A percentile compares a stretch with the other conserved stretches of the same genome.
phyloP scores from a whole-genome alignment of 2,329 filamentous ascomycete genomes.

The Colletotrichum horii region DNA sequence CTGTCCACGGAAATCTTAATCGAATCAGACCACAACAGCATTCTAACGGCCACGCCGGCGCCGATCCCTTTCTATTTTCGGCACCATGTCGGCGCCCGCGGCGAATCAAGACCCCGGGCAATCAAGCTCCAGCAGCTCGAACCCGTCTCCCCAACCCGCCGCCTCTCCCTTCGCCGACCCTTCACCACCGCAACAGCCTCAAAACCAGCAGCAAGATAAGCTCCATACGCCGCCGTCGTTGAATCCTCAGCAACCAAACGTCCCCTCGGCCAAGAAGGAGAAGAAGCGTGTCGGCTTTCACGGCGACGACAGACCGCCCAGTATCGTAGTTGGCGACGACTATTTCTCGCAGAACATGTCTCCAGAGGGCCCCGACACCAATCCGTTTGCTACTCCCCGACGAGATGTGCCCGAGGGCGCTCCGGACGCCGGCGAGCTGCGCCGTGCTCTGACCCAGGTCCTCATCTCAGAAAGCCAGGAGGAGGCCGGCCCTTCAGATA shows the following conservation, averaged over 20 bases:
- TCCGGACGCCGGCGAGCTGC: constrained; percentile 43
- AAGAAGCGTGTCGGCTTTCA: constrained; percentile 46
- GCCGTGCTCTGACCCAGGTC: constrained; percentile 42
- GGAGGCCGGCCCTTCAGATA: constrained; percentile 8
- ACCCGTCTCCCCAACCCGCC: background rate
- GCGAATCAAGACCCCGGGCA: background rate
- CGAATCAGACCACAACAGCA: background rate
- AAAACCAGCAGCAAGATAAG: background rate
- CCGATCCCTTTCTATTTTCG: constrained; percentile 4
- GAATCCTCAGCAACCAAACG: background rate
- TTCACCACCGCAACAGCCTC: background rate
- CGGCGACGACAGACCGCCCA: constrained; percentile 30
- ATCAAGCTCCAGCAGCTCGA: background rate
- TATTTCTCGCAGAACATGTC: constrained; percentile 15
- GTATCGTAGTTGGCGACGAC: constrained; percentile 28
- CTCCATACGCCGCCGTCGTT: constrained; percentile 4
- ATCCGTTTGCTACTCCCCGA: constrained; percentile 15
- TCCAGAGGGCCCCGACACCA: constrained; percentile 4
- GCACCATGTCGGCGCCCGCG: background rate
- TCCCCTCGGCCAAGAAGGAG: constrained; percentile 29
- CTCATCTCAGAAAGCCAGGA: constrained; percentile 34
- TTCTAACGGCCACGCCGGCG: background rate
- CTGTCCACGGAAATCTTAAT: background rate
- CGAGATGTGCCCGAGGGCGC: constrained; percentile 32
- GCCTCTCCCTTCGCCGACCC: background rate